Base-by-base conservation (phyloP, 345 rosid species). In the Streptanthus diversifolius region DNA sequence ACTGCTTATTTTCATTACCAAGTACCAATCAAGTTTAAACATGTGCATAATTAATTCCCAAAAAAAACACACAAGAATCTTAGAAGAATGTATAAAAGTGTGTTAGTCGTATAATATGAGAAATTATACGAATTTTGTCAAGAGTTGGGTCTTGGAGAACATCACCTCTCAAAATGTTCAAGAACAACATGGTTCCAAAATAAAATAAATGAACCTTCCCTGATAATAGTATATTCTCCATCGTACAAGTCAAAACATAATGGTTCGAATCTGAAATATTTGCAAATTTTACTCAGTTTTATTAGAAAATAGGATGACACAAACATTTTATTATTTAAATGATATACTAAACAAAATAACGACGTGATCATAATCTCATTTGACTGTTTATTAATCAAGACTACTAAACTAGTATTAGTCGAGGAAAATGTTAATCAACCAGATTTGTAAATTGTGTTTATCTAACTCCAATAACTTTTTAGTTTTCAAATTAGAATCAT, bases 171-270 rank as follows among this genome's bases (percentile, higher is more conserved):
- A 59, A 59, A 57, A 22, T 57, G 58, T 73, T 45, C 33, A 47
- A 45, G 52, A 73, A 74, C 78, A 74, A 70, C 80, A 76, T 53
- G 54, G 9, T 35, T 76, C 80, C 80, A 76, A 76, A 76, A 76
- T 25, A 35, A 76, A 69, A 63, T 76, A 44, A 76, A 76, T 76
- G 75, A 44, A 55, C 60, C 19, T 70, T 62, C 35, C 6, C 43
- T 44, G 0, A 45, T 36, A 19, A 45, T 56, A 27, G 61, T 54
- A 43, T 76, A 70, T 76, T 70, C 71, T 47, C 54, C 18, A 24
- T 51, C 48, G 73, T 75, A 75, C 74, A 18, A 17, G 2, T 64
- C 63, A n/a, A 43, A 72, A 7, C 48, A 24, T 48, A 9, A 62
- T 37, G 37, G 17, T 54, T 54, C 10, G 65, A 53, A 63, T 73